These are phyloP conservation scores for Magnolia changhungtana DNA, from an alignment of 164 flowering plant species.

Conservation along the genomic window DNA sequence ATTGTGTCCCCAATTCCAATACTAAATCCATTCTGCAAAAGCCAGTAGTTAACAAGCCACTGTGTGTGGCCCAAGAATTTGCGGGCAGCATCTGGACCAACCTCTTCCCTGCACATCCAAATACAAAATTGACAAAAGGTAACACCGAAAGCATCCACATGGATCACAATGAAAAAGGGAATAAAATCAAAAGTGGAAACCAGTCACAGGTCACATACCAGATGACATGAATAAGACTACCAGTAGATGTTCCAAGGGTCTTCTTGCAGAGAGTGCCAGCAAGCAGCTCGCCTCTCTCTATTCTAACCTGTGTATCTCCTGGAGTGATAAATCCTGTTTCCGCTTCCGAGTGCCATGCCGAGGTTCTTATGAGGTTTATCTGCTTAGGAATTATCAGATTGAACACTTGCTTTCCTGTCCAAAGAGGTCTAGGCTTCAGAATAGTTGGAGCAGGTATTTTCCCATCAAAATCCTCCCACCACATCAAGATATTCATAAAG, in stretches of 20 bases:
- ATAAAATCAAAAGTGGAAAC: background rate
- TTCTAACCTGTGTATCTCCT: conserved; percentile 89
- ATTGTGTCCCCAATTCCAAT: conserved; percentile 99
- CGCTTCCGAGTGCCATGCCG: conserved; percentile 90
- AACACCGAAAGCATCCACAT: conserved; percentile 2
- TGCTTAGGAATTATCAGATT: conserved; percentile 95
- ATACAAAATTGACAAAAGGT: background rate
- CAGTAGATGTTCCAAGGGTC: conserved; percentile 89
- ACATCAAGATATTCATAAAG: conserved; percentile 95
- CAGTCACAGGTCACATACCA: conserved; percentile 45
- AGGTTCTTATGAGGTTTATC: conserved; percentile 76
- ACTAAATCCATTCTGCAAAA: conserved; percentile 87
- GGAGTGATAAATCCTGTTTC: conserved; percentile 84
- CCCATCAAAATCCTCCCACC: conserved; percentile 99
- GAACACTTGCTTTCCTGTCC: conserved; percentile 99
- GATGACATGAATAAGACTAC: conserved; percentile 98
- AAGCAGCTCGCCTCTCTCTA: conserved; percentile 90
- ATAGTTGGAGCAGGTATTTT: conserved; percentile 94
- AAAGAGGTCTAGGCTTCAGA: conserved; percentile 89
- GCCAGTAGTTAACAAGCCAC: conserved; percentile 99
- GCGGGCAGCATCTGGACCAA: conserved; percentile 99
- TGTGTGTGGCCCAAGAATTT: conserved; percentile 98
- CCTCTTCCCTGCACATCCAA: conserved; percentile 80
- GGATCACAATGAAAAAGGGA: background rate
- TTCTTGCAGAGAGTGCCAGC: conserved; percentile 95